phyloP scores from a whole-genome alignment of 2,329 filamentous ascomycete species.

The Venturia aucupariae region DNA sequence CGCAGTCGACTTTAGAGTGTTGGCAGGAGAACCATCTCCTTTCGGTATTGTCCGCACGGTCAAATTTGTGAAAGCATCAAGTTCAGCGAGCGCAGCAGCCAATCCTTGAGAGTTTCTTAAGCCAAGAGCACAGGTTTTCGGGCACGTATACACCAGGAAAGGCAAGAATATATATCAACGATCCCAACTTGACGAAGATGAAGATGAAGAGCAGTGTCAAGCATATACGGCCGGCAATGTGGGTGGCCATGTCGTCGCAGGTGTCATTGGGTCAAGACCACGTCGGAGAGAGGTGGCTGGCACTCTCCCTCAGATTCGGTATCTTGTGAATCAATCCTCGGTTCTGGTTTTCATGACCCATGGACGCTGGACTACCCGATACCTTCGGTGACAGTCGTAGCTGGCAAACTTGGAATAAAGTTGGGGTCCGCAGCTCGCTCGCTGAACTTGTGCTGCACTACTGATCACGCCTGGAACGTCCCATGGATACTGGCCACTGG shows the following conservation, averaged over 20 bases:
- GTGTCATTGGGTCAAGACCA: not conserved
- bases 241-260: not conserved
- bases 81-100: slow-evolving; percentile 14
- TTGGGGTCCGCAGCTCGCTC: slow-evolving; percentile 5
- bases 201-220: not conserved
- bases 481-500: slow-evolving; percentile 4
- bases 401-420: not conserved
- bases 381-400: not conserved
- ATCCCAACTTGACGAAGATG: not conserved
- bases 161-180: not conserved
- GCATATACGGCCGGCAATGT: too few relatives aligned
- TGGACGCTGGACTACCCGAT: not conserved
- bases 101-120: not conserved
- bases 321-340: not conserved
- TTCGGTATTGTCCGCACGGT: not conserved
- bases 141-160: not conserved
- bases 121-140: not conserved
- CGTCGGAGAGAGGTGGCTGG: not conserved
- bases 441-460: slow-evolving; percentile 13
- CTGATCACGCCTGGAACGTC: not conserved
- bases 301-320: not conserved
- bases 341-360: not conserved
- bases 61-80: slow-evolving; percentile 9
- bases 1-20: slow-evolving; percentile 16
- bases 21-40: slow-evolving; percentile 9